A percentile compares a stretch with the other conserved stretches of the same genome.
Evolutionary conservation across 2,329 filamentous ascomycete genomes (phyloP).

Genomic region (Pseudocercospora fijiensis): DNA sequence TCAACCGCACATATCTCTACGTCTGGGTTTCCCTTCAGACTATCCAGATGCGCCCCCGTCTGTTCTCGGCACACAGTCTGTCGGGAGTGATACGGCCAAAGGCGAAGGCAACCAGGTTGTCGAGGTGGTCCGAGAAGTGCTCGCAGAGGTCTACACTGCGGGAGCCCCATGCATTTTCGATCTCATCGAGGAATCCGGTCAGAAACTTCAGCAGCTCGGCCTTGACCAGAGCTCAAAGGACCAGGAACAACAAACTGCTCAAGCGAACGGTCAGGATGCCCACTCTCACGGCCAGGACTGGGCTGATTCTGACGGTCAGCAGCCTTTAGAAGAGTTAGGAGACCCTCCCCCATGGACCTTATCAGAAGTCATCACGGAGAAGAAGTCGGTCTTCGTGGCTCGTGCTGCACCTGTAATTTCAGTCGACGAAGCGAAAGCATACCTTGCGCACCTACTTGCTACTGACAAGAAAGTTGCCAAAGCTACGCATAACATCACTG

Average conservation of each 20-base stretch:
- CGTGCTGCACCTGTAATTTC: constrained; percentile 69
- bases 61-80: constrained; percentile 75
- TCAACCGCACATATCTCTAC: constrained; percentile 54
- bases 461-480: constrained; percentile 81
- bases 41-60: constrained; percentile 75
- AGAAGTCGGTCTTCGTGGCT: constrained; percentile 85
- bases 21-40: constrained; percentile 65
- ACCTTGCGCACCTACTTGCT: constrained; percentile 71
- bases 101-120: constrained; percentile 72
- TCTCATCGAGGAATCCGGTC: constrained; percentile 64
- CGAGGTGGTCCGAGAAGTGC: constrained; percentile 64
- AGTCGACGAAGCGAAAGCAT: constrained; percentile 67
- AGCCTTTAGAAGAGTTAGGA: constrained; percentile 41
- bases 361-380: constrained; percentile 72
- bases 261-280: constrained; percentile 35
- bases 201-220: constrained; percentile 39
- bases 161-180: constrained; percentile 88
- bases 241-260: constrained; percentile 34
- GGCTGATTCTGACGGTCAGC: constrained; percentile 24
- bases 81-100: constrained; percentile 63
- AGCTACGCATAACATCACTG: constrained; percentile 93
- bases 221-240: constrained; percentile 27
- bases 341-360: constrained; percentile 65
- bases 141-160: constrained; percentile 66
- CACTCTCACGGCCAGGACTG: constrained; percentile 7